A percentile compares a stretch with the other conserved stretches of the same genome.
These are phyloP conservation scores for Marvania coccoides DNA, from an alignment of 139 green algal genomes.

Conservation along the genomic window DNA sequence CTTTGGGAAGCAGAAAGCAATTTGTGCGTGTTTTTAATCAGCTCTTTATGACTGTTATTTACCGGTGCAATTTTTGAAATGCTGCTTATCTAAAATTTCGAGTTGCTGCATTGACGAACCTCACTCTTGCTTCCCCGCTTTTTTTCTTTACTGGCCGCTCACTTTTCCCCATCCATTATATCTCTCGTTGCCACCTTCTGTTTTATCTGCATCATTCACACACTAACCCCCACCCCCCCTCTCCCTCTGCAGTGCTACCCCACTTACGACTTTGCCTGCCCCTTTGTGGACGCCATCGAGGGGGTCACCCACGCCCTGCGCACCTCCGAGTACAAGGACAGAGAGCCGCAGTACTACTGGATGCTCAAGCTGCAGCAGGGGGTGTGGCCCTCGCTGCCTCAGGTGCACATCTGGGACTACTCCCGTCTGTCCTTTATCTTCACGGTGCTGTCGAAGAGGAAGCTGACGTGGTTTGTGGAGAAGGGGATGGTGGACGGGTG, in stretches of 20 bases:
- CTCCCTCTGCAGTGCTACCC: constrained; percentile 76
- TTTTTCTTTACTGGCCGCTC: too few species aligned
- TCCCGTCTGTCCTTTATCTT: constrained; percentile 65
- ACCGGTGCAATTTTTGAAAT: too few species aligned
- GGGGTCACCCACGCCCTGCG: constrained; percentile 95
- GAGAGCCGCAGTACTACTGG: constrained; percentile 84
- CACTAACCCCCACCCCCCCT: too few species aligned
- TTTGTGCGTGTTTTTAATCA: too few species aligned
- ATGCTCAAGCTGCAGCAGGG: constrained; percentile 67
- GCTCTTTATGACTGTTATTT: too few species aligned
- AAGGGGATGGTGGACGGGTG: constrained; percentile 80
- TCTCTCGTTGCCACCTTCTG: too few species aligned
- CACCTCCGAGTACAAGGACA: constrained; percentile 90
- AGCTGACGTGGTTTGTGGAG: constrained; percentile 93
- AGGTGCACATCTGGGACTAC: constrained; percentile 97
- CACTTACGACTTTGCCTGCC: constrained; percentile 98
- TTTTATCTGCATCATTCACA: too few species aligned
- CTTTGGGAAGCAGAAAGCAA: too few species aligned
- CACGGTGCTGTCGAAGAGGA: constrained; percentile 93
- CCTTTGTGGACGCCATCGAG: constrained; percentile 90
- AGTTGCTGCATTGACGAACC: too few species aligned
- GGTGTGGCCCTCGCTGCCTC: constrained; percentile 60
- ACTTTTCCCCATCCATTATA: too few species aligned
- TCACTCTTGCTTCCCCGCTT: too few species aligned
- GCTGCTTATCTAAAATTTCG: too few species aligned